These are phyloP conservation scores for Hanseniaspora clermontiae DNA, from an alignment of 805 yeast species.

Conservation along the genomic window DNA sequence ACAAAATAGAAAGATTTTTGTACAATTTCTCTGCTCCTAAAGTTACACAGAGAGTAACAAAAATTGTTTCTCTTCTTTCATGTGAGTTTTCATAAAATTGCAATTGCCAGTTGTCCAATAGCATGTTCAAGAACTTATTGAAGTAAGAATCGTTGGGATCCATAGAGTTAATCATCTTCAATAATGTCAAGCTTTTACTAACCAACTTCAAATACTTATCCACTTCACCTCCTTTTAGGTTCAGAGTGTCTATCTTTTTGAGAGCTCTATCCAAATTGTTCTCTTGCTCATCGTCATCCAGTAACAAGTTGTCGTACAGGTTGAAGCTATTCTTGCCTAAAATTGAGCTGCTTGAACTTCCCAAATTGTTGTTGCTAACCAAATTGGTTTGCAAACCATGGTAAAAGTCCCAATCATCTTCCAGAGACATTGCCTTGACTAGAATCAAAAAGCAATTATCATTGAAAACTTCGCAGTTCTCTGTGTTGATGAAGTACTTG, in stretches of 20 bases:
- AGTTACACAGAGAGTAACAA: constrained; percentile 70
- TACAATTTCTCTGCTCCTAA: constrained; percentile 75
- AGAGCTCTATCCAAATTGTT: not conserved
- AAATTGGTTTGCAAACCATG: constrained; percentile 15
- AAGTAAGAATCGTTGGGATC: constrained; percentile 56
- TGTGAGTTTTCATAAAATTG: not conserved
- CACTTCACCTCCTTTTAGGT: not conserved
- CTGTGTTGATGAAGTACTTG: constrained; percentile 44
- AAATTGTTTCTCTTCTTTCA: constrained; percentile 65
- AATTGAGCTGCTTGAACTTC: not conserved
- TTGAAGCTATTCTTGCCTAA: not conserved
- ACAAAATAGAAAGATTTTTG: constrained; percentile 62
- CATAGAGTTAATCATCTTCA: constrained; percentile 24
- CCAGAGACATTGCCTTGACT: constrained; percentile 54
- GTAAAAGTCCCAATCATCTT: constrained; percentile 25
- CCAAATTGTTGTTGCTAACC: not conserved
- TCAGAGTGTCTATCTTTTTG: not conserved
- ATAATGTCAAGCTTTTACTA: constrained; percentile 21
- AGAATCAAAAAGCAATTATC: constrained; percentile 65
- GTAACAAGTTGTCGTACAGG: not conserved
- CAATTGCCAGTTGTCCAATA: constrained; percentile 54
- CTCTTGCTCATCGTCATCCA: not conserved
- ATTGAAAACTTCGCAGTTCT: constrained; percentile 37
- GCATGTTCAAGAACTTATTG: constrained; percentile 57
- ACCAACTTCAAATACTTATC: not conserved